These are phyloP conservation scores for Trichoderma breve DNA, from an alignment of 2,329 filamentous ascomycete species.

Conservation along the genomic window DNA sequence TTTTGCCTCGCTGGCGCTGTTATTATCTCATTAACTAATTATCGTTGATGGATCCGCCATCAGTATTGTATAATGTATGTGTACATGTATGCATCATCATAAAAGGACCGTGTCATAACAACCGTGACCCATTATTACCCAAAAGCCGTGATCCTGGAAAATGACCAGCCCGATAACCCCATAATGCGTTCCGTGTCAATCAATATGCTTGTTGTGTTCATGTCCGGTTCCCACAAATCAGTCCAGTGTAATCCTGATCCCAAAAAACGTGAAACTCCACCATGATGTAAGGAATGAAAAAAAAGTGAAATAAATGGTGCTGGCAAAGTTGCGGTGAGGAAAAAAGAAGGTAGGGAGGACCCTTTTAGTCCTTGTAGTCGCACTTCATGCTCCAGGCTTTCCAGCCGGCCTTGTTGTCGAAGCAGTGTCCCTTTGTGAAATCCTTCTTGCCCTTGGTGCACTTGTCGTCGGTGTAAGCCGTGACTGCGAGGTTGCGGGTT, in stretches of 20 bases:
- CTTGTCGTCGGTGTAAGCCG: constrained; percentile 18
- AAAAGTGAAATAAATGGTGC: neutral
- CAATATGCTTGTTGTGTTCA: neutral
- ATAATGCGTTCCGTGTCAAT: constrained; percentile 5
- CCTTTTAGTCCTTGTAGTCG: constrained; percentile 17
- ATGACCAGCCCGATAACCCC: neutral
- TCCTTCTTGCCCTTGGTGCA: constrained; percentile 15
- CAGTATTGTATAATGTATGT: neutral
- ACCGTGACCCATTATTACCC: neutral
- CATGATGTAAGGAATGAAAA: neutral
- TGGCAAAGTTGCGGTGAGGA: constrained; percentile 1
- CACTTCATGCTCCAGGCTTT: constrained; percentile 22
- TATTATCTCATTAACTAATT: constrained; percentile 11
- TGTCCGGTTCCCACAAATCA: constrained; percentile 3
- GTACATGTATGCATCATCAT: constrained; percentile 7
- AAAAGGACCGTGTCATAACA: constrained; percentile 12
- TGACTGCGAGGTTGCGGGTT: constrained; percentile 17
- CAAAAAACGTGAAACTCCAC: constrained; percentile 3
- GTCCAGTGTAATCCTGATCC: neutral
- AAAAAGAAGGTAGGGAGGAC: neutral
- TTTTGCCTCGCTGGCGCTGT: constrained; percentile 16
- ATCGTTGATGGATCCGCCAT: neutral
- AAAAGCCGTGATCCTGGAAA: neutral
- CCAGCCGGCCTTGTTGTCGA: neutral
- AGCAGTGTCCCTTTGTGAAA: constrained; percentile 8